Evolutionary conservation across 345 rosid species (phyloP), one percentile per base, ranked within the genome.

Genomic region (Citrus mangshanensis): DNA sequence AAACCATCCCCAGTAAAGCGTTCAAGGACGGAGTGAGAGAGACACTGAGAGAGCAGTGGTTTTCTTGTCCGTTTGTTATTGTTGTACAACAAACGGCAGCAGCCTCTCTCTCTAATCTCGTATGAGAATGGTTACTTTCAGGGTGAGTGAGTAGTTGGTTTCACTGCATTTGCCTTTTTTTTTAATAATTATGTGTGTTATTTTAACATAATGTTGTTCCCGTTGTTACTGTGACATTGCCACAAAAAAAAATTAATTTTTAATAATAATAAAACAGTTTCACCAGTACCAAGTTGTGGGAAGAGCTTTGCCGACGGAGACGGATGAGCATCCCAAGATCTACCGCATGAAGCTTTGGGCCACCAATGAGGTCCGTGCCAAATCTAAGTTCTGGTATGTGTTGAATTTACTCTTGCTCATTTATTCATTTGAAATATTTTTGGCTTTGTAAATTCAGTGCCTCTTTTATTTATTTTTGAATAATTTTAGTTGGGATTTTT

Each of bases 341-440:
- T 87, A 82, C 75, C 78, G 86, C 5, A 87, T 87, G 89, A 87
- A 87, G 83, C 84, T 84, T 8, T 87, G 89, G 86, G 87, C 87
- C n/a, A 86, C 89, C 56, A 86, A 86, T 24, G 87, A 84, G 72
- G 84, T 86, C 63, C 82, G 86, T 38, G 86, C 87, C 37, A 87
- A 87, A 72, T 87, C 87, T 28, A 87, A 87, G 81, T 87, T 87
- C 80, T 87, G 89, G 85, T 87, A 65, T 8, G 85, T 82, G 49
- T 46, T 21, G 37, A 4, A 25, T 32, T 32, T 40, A 2, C 27
- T 35, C 38, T 49, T n/a, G 27, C 37, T 77, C 5, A 40, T 32
- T 22, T 34, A 24, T 22, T 22, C 1, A 9, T 49, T 55, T 49
- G 2, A 19, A 40, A 1, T 49, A 5, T 22, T 42, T 22, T 22